A percentile compares a stretch with the other conserved stretches of the same genome.
Evolutionary conservation across 768 basidiomycete species (phyloP).

Genomic region (Leccinum subtestaceum): DNA sequence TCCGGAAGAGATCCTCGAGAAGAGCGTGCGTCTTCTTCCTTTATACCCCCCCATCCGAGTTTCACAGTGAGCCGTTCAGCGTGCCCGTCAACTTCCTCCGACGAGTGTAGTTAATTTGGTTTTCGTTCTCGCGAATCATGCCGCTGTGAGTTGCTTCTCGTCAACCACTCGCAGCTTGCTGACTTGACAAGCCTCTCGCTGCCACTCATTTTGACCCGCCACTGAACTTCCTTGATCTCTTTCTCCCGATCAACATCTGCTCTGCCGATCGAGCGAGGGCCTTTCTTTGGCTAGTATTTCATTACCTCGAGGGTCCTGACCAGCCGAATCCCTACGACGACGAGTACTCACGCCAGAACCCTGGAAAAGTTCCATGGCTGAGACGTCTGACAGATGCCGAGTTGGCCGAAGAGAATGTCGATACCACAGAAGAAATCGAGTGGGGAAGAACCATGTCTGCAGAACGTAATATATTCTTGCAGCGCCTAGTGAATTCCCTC

Average conservation of each 20-base stretch:
- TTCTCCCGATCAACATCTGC: conserved; percentile 71
- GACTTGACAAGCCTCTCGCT: conserved; percentile 48
- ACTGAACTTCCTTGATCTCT: conserved; percentile 80
- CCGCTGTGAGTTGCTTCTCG: conserved; percentile 50
- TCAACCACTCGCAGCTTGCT: conserved; percentile 1
- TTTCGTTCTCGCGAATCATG: conserved; percentile 78
- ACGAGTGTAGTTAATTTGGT: conserved; percentile 86
- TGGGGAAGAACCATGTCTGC: conserved; percentile 77
- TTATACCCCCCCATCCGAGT: conserved; percentile 2
- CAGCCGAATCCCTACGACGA: conserved; percentile 75
- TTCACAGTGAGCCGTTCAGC: conserved; percentile 35
- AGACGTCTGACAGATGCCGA: conserved; percentile 55
- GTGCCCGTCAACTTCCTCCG: conserved; percentile 62
- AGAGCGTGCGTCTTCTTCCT: conserved; percentile 46
- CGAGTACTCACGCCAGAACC: conserved; percentile 52
- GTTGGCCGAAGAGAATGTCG: conserved; percentile 66
- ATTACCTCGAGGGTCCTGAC: conserved; percentile 70
- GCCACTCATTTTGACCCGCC: conserved; percentile 70
- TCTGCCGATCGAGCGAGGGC: conserved; percentile 72
- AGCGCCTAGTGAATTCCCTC: conserved; percentile 57
- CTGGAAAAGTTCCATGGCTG: conserved; percentile 64
- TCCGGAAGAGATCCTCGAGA: conserved; percentile 69
- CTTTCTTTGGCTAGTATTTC: conserved; percentile 81
- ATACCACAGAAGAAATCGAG: conserved; percentile 71
- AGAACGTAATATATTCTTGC: conserved; percentile 67